Evolutionary conservation across 2,329 filamentous ascomycete genomes (phyloP).

Genomic region (Epichloe elymi): DNA sequence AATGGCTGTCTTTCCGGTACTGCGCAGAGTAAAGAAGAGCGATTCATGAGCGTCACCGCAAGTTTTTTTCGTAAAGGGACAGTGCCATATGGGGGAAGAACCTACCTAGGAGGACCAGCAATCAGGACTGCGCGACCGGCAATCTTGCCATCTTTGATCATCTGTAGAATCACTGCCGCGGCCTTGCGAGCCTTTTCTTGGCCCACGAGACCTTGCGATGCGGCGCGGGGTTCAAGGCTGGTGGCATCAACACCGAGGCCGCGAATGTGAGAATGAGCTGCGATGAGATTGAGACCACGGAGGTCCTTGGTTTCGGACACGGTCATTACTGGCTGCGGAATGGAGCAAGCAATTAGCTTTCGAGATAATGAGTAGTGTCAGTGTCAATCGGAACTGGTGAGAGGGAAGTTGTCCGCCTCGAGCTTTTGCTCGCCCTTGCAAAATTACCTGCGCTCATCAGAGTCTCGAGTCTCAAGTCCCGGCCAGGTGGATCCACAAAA

Average conservation of each 20-base stretch:
- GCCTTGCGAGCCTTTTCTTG: constrained; percentile 96
- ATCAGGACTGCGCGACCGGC: constrained; percentile 90
- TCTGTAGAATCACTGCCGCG: constrained; percentile 89
- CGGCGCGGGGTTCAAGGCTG: constrained; percentile 71
- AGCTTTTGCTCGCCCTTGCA: constrained; percentile 2
- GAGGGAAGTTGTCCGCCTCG: background rate
- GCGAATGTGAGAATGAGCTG: constrained; percentile 94
- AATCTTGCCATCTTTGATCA: constrained; percentile 99
- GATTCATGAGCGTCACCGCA: background rate
- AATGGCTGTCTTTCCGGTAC: constrained; percentile 96
- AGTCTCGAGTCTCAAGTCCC: too few relatives aligned
- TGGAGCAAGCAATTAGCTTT: background rate
- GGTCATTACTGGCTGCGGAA: constrained; percentile 48
- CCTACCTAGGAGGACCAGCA: constrained; percentile 73
- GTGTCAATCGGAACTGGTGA: background rate
- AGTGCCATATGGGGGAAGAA: background rate
- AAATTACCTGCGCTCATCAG: constrained; percentile 1
- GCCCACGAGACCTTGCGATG: constrained; percentile 87
- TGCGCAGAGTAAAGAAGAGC: constrained; percentile 18
- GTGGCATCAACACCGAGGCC: constrained; percentile 88
- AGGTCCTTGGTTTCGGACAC: constrained; percentile 94
- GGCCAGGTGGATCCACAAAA: background rate
- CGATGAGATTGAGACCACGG: constrained; percentile 91
- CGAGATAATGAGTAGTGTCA: background rate
- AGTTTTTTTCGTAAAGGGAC: background rate